Evolutionary conservation across 805 yeast species (phyloP), one percentile per base, ranked within the genome.

Genomic region (Kuraishia piskuri): DNA sequence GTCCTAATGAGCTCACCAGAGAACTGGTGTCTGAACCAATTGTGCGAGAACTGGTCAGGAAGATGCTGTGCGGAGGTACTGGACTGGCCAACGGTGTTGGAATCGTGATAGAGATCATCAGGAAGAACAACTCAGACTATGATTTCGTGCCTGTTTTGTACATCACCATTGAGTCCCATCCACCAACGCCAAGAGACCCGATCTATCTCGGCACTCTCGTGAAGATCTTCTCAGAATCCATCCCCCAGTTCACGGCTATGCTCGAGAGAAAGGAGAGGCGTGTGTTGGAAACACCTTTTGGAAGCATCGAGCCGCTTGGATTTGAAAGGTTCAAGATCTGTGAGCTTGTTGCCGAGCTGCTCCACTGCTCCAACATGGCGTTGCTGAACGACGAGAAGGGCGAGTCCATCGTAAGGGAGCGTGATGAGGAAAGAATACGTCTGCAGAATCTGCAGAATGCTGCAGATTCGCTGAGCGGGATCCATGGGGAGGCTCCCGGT

Each of bases 281-380:
- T 55, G 68, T 68, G 22, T 64, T 82, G 71, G 72, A 72, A 52
- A 87, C 89, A 36, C 86, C 90, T 44, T 76, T 86, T 58, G 88
- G 90, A 20, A 68, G 69, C 25, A 77, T 79, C 59, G 84, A 82
- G 61, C 90, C 94, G 1, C 71, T 94, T 22, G 99, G 99, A 0
- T 89, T 92, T 66, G 96, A 91, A 61, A 77, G 91, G 58, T 91
- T 94, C 70, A 88, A 90, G 63, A 80, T 94, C 22, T 84, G 96
- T 56, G 99, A 94, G 69, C 73, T 94, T 52, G 82, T 94, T 50
- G 99, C 99, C 0, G 99, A 94, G 63, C 75, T 94, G 46, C 75
- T 94, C 54, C 99, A 94, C 68, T 94, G 99, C 65, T 90, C 97
- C n/a, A 94, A 94, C 69, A 94, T 94, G 98, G 89, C 86, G 0